These are phyloP conservation scores for Pseudogymnoascus sp. DNA, from an alignment of 2,329 filamentous ascomycete genomes.

Conservation along the genomic window DNA sequence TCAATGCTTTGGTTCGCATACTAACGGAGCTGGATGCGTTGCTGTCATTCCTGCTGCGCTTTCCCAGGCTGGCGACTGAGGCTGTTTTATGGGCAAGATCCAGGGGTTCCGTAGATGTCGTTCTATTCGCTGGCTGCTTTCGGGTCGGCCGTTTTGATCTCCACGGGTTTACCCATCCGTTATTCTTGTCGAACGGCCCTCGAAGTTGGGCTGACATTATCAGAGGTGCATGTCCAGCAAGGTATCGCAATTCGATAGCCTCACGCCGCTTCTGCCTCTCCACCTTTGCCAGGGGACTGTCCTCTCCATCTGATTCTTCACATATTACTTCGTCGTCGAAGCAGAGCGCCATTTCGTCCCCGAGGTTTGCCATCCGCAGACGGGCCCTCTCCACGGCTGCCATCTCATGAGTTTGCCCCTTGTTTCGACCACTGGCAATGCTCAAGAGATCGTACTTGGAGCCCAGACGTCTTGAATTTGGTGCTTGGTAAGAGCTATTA, in stretches of 20 bases:
- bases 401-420: neutral
- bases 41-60: neutral
- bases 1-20: neutral
- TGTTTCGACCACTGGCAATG: neutral
- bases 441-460: neutral
- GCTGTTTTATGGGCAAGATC: neutral
- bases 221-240: slow-evolving; percentile 48
- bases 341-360: neutral
- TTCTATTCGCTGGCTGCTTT: neutral
- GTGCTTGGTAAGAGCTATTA: neutral
- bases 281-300: slow-evolving; percentile 29
- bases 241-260: slow-evolving; percentile 48
- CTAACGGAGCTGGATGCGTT: neutral
- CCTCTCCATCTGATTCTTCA: neutral
- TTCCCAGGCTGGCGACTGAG: neutral
- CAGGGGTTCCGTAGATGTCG: neutral
- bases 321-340: neutral
- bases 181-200: slow-evolving; percentile 51
- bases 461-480: neutral
- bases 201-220: slow-evolving; percentile 54
- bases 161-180: slow-evolving; percentile 50
- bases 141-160: slow-evolving; percentile 24
- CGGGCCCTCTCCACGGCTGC: neutral
- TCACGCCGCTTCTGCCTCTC: slow-evolving; percentile 52
- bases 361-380: neutral